Evolutionary conservation across 805 yeast species (phyloP), one percentile per base, ranked within the genome.

Genomic region (Diddensiella transvaalensis): DNA sequence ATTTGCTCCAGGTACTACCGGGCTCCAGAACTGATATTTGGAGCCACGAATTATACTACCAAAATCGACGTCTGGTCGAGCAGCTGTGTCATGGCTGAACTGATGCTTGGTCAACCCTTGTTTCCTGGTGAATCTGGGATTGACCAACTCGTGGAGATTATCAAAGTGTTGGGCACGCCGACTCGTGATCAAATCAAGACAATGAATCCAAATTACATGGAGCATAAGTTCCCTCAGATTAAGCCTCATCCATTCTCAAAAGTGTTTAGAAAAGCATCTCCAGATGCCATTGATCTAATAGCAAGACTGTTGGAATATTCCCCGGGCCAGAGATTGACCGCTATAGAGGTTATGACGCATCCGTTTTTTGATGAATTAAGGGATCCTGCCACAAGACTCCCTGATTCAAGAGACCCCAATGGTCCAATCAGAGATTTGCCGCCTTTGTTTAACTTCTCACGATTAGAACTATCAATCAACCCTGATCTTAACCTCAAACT

Each of bases 121-220:
- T 93, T 93, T 71, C 99, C 99, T 10, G 99, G 99, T 40, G 98
- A 93, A 65, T 83, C 90, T 51, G 98, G 99, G 33, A 91, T 93
- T 50, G 99, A 93, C 66, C 99, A 93, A 68, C 77, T 91, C 60
- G 98, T 91, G 17, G 99, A 91, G 68, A 91, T 91, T 59, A 91
- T 91, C 66, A 93, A 93, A 69, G 87, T 91, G 22, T 75, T 93
- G 63, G 99, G 99, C 13, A 91, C 99, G 1, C 99, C 99, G 4
- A 76, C 95, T 15, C 80, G 85, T 49, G 96, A 89, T 42, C 96
- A 91, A 68, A 91, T 91, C 57, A 79, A 82, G 63, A 79, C 89
- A 52, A 93, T 91, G 99, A 91, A 91, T 68, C 96, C 96, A 45
- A 90, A 88, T 67, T 93, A 91, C 70, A 87, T 88, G 84, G 98